Base-by-base conservation (phyloP, 2,329 filamentous ascomycete species). In the Graphilbum sp. region DNA sequence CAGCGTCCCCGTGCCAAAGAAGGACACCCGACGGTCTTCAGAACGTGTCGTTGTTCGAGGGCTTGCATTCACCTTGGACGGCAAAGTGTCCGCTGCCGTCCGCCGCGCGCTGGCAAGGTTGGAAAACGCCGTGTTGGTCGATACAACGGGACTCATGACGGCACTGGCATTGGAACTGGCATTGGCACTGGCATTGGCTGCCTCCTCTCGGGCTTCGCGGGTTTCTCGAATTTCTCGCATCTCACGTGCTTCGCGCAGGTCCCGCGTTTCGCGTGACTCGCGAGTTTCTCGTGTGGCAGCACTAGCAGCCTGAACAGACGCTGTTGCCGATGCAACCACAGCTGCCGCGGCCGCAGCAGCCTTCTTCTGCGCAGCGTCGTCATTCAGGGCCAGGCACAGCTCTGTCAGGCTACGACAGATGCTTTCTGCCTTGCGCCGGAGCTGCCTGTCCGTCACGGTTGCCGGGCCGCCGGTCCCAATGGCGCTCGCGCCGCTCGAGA, bases 351-450 rank as follows among this genome's bases (percentile, higher is more conserved):
- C 24, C 2, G 36, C 18, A 5, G 35, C 32, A 6, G 56, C 21
- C 45, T 43, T 23, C 44, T 61, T 44, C 37, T 58, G 58, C 2
- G 54, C 51, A 4, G 53, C 54, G 31, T 74, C 71, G 45, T 83
- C 80, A 23, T 77, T 76, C 38, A 98, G 62, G 1, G 86, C 82
- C 40, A 98, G 71, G 52, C 85, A 94, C 7, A 98, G 66, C 56
- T 98, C 90, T 0, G 88, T 96, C 46, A 98, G 61, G 51, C 82
- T 90, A 38, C 88, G 79, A 54, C 90, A 96, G 53, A 98, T 75
- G 51, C 81, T 86, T 53, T 98, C 88, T 21, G 85, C 84, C 57
- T 94, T 95, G 44, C 88, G 75, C 35, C 86, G 75, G 15, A 94
- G 66, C 53, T 93, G 84, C 36, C 90, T 75, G 53, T 98, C 88